Conservation (phyloP, 495 filamentous ascomycete genomes). For the Chlorociboria aeruginascens region DNA sequence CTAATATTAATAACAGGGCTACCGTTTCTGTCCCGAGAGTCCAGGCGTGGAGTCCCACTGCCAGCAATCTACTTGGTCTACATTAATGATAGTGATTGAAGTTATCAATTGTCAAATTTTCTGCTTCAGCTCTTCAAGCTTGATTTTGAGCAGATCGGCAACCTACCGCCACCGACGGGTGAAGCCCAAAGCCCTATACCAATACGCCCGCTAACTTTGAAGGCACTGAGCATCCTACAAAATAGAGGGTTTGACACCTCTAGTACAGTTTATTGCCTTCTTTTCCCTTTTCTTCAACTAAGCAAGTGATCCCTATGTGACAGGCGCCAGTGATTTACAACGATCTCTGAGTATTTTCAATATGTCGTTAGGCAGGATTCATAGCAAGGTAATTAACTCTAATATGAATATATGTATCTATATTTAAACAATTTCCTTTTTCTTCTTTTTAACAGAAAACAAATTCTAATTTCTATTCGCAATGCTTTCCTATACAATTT, state of each 20-base stretch:
- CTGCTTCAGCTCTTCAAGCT: slow-evolving; percentile 27
- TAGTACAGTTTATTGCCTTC: slow-evolving; percentile 14
- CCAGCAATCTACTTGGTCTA: slow-evolving; percentile 25
- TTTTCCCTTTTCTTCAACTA: background rate
- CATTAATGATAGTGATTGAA: slow-evolving; percentile 22
- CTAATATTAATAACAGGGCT: slow-evolving; percentile 24
- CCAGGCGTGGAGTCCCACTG: slow-evolving; percentile 24
- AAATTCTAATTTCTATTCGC: too few species aligned
- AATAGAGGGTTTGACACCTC: slow-evolving; percentile 25
- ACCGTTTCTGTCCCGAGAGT: slow-evolving; percentile 30
- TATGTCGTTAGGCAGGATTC: slow-evolving; percentile 22
- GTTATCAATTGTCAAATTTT: slow-evolving; percentile 24
- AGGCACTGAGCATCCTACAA: slow-evolving; percentile 23
- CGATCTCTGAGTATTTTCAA: slow-evolving; percentile 23
- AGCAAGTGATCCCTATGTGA: slow-evolving; percentile 19
- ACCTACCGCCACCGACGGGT: slow-evolving; percentile 1
- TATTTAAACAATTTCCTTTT: too few species aligned
- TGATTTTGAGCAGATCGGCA: slow-evolving; percentile 23
- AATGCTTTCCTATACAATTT: too few species aligned
- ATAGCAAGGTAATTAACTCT: too few species aligned
- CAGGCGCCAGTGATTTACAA: slow-evolving; percentile 19
- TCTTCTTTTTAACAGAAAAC: too few species aligned
- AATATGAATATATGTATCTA: too few species aligned
- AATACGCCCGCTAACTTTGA: slow-evolving; percentile 20
- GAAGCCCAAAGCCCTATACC: slow-evolving; percentile 5